Percentiles rank a stretch among this genome's conserved stretches.
Evolutionary conservation across 225 moss, liverwort and hornwort genomes (phyloP).

Genomic region (Asterella californica): DNA sequence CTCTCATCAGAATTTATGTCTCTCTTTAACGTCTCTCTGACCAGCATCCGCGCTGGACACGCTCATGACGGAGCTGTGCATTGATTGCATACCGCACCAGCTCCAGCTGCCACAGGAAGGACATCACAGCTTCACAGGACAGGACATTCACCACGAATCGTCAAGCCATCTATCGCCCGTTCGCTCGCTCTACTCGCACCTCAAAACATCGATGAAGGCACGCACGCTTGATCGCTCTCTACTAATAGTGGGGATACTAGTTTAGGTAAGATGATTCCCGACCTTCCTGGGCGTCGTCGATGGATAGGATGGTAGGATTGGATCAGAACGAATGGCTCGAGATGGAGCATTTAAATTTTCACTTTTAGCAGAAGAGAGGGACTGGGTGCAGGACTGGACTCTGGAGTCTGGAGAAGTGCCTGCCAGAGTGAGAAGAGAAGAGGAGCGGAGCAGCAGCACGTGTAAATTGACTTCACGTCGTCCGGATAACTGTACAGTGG

Average conservation of each 20-base stretch:
- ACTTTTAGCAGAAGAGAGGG: not conserved
- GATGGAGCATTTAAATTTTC: not conserved
- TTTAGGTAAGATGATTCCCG: not conserved
- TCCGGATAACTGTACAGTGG: constrained; percentile 1
- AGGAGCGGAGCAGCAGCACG: not conserved
- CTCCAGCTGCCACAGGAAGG: not conserved
- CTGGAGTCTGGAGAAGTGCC: too few relatives aligned
- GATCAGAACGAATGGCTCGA: not conserved
- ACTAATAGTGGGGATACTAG: too few relatives aligned
- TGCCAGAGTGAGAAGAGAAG: too few relatives aligned
- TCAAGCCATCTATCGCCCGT: not conserved
- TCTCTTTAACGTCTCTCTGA: constrained; percentile 24
- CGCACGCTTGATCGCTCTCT: too few relatives aligned
- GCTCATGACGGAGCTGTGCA: constrained; percentile 10
- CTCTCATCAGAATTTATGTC: not conserved
- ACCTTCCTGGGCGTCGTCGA: not conserved
- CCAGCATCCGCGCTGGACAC: constrained; percentile 8
- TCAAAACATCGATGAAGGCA: too few relatives aligned
- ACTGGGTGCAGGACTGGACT: too few relatives aligned
- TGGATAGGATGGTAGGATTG: not conserved
- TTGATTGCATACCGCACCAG: not conserved
- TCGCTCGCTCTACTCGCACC: not conserved
- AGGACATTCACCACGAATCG: not conserved
- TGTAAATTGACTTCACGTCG: not conserved
- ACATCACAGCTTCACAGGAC: not conserved